Conservation (phyloP, 73 alveolate genomes). For the Paramecium sexaurelia region DNA sequence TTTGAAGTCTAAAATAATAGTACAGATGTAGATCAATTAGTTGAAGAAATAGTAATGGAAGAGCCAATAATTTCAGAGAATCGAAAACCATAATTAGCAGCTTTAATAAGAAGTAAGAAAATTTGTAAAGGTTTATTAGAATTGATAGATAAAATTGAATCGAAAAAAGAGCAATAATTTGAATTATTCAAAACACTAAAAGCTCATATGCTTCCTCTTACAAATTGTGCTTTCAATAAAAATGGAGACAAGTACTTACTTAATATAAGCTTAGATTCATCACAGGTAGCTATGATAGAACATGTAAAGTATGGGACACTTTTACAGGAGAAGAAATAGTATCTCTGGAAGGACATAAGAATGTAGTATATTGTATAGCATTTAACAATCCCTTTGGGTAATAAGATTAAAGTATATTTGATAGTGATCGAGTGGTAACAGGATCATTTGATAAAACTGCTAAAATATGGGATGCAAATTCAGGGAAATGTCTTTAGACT, state of each 20-base stretch:
- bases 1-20: neutral
- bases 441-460: slow-evolving; percentile 99
- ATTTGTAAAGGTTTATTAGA: slow-evolving; percentile 61
- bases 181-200: slow-evolving; percentile 90
- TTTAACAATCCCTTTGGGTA: slow-evolving; percentile 99
- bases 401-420: neutral
- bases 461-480: slow-evolving; percentile 98
- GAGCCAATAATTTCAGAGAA: slow-evolving; percentile 94
- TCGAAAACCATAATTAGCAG: slow-evolving; percentile 70
- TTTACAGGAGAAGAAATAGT: slow-evolving; percentile 89
- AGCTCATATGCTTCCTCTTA: slow-evolving; percentile 99
- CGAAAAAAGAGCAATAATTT: slow-evolving; percentile 88
- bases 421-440: slow-evolving; percentile 94
- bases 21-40: slow-evolving; percentile 94
- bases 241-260: slow-evolving; percentile 84
- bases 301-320: slow-evolving; percentile 99
- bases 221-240: slow-evolving; percentile 99
- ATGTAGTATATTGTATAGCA: slow-evolving; percentile 99
- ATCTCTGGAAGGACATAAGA: slow-evolving; percentile 98
- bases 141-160: slow-evolving; percentile 84
- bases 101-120: slow-evolving; percentile 42
- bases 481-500: slow-evolving; percentile 97
- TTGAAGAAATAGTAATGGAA: slow-evolving; percentile 91
- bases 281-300: slow-evolving; percentile 99
- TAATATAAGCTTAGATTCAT: slow-evolving; percentile 79